These are phyloP conservation scores for Lipomyces sp. DNA, from an alignment of 805 yeast genomes.

Conservation along the genomic window DNA sequence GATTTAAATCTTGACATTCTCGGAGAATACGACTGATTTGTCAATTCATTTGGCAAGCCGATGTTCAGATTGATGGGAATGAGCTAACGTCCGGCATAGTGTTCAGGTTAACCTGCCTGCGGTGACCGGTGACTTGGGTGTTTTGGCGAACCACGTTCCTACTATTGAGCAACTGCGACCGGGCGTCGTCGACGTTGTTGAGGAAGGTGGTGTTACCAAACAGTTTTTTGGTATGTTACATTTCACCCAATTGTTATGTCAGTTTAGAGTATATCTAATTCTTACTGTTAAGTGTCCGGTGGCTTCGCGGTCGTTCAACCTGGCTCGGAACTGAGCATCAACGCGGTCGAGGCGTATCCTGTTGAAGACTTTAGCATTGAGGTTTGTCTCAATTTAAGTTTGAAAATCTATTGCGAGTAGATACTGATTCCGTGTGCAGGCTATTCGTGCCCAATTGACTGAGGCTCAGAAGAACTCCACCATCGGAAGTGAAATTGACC, in stretches of 20 bases:
- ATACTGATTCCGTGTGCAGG: constrained; percentile 32
- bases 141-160: constrained; percentile 96
- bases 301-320: constrained; percentile 97
- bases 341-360: constrained; percentile 94
- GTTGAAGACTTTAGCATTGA: constrained; percentile 80
- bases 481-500: constrained; percentile 73
- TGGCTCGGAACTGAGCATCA: constrained; percentile 82
- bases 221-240: constrained; percentile 56
- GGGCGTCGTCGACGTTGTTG: constrained; percentile 90
- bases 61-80: background rate
- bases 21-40: too few relatives aligned
- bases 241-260: too few relatives aligned
- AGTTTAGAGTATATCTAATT: background rate
- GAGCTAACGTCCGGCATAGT: constrained; percentile 30
- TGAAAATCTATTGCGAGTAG: too few relatives aligned
- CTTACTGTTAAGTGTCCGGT: constrained; percentile 71
- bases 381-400: constrained; percentile 12
- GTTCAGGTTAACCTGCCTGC: constrained; percentile 94
- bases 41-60: too few relatives aligned
- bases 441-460: constrained; percentile 74
- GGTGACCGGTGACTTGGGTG: constrained; percentile 92
- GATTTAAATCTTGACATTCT: too few relatives aligned
- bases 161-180: constrained; percentile 93
- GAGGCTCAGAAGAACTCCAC: constrained; percentile 91
- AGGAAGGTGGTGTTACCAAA: constrained; percentile 65